Evolutionary conservation across 1,139 yeast genomes (phyloP).

Genomic region (Candida frijolesensis): DNA sequence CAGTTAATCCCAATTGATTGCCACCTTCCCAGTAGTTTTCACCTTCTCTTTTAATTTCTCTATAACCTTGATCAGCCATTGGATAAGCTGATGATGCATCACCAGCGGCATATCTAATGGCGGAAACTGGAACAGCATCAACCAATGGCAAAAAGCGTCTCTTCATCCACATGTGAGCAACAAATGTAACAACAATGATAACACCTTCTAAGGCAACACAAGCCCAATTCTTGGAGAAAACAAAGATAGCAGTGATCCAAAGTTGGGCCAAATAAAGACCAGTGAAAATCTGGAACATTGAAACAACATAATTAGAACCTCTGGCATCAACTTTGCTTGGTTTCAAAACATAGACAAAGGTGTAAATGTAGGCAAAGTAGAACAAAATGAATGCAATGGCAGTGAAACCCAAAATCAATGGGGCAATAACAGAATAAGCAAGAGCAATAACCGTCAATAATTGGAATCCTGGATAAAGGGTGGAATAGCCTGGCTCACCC

Average conservation of each 20-base stretch:
- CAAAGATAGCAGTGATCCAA: constrained; percentile 66
- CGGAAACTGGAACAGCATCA: constrained; percentile 75
- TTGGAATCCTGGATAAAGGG: constrained; percentile 42
- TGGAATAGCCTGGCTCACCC: constrained; percentile 46
- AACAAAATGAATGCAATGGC: constrained; percentile 46
- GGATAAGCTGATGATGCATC: constrained; percentile 53
- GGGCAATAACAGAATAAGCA: constrained; percentile 45
- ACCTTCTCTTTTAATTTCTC: constrained; percentile 59
- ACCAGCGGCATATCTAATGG: constrained; percentile 61
- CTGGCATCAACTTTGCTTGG: constrained; percentile 57
- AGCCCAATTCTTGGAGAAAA: constrained; percentile 73
- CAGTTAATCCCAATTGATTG: constrained; percentile 38
- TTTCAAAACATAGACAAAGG: constrained; percentile 55
- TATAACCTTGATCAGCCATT: constrained; percentile 60
- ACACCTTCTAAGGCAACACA: constrained; percentile 66
- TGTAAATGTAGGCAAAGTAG: constrained; percentile 64
- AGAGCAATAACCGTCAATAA: constrained; percentile 42
- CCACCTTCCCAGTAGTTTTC: constrained; percentile 52
- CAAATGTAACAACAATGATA: constrained; percentile 51
- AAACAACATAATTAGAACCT: constrained; percentile 69
- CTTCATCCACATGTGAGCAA: constrained; percentile 58
- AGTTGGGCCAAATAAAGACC: constrained; percentile 69
- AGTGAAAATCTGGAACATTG: constrained; percentile 64
- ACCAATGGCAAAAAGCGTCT: constrained; percentile 60
- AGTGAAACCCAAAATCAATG: constrained; percentile 51